phyloP scores from a whole-genome alignment of 2,329 filamentous ascomycete species.

The Rosellinia necatrix region DNA sequence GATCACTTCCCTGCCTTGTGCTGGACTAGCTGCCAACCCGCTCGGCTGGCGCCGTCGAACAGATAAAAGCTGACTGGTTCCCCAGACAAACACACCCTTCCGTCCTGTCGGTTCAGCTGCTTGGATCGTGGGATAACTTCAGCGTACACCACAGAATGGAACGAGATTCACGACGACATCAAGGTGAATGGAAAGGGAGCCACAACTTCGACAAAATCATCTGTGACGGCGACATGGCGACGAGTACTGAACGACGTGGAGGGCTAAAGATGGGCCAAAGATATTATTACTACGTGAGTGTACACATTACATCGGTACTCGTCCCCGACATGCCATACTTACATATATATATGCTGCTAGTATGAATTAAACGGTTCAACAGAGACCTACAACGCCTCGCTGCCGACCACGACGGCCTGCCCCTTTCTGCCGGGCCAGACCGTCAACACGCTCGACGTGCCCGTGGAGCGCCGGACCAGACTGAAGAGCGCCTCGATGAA shows the following conservation, averaged over 20 bases:
- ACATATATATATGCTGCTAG: conserved; percentile 57
- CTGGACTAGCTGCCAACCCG: conserved; percentile 11
- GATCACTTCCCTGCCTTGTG: conserved; percentile 19
- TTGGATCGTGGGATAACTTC: conserved; percentile 98
- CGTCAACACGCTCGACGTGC: conserved; percentile 83
- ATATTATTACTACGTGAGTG: conserved; percentile 92
- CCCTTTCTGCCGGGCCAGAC: conserved; percentile 86
- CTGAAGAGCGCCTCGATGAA: conserved; percentile 68
- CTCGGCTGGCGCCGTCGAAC: conserved; percentile 23
- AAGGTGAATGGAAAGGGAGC: conserved; percentile 83
- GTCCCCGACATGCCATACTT: conserved; percentile 19
- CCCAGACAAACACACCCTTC: conserved; percentile 63
- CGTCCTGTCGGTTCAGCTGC: conserved; percentile 73
- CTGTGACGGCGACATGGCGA: conserved; percentile 70
- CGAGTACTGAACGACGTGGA: conserved; percentile 66
- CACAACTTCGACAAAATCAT: conserved; percentile 85
- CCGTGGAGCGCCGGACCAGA: conserved; percentile 66
- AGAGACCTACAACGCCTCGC: conserved; percentile 74
- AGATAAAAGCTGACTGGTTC: conserved; percentile 35
- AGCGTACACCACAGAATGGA: conserved; percentile 77
- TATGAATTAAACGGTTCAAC: conserved; percentile 81
- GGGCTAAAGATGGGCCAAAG: conserved; percentile 90
- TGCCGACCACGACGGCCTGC: conserved; percentile 77
- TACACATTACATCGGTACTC: conserved; percentile 5
- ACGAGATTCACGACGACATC: conserved; percentile 74